These are phyloP conservation scores for Alternaria infectoria DNA, from an alignment of 2,329 filamentous ascomycete genomes.

Conservation along the genomic window DNA sequence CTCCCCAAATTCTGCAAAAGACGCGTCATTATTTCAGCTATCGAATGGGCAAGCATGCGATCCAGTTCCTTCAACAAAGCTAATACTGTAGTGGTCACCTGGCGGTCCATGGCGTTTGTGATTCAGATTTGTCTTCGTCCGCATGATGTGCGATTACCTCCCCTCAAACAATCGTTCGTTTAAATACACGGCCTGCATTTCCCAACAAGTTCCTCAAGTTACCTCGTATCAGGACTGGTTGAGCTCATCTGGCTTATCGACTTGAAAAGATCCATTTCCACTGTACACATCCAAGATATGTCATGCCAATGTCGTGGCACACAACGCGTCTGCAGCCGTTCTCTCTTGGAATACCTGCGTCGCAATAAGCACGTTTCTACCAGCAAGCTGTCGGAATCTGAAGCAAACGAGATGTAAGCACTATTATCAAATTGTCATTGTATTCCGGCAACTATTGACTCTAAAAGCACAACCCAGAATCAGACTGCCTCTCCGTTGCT, in stretches of 20 bases:
- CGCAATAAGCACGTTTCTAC: not conserved
- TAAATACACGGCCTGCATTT: too few relatives aligned
- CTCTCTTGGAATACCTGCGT: not conserved
- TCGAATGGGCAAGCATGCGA: not conserved
- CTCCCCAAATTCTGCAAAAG: too few relatives aligned
- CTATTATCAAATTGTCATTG: not conserved
- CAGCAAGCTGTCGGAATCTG: not conserved
- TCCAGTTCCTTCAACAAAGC: not conserved
- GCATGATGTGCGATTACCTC: not conserved
- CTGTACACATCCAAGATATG: not conserved
- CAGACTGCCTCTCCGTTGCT: not conserved
- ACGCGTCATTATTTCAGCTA: too few relatives aligned
- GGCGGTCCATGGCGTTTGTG: not conserved
- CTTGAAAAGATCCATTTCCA: too few relatives aligned
- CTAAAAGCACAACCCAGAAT: not conserved
- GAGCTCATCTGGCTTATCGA: too few relatives aligned
- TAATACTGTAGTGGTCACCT: not conserved
- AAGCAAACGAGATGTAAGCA: not conserved
- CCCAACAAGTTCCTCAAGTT: too few relatives aligned
- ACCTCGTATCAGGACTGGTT: too few relatives aligned
- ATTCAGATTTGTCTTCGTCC: not conserved
- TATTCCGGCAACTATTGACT: too few relatives aligned
- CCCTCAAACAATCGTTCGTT: too few relatives aligned
- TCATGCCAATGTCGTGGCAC: not conserved
- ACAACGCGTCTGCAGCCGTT: not conserved